Evolutionary conservation across 257 asterid genomes (phyloP), one percentile per base, ranked within the genome.

Genomic region (Forsythia suspensa): DNA sequence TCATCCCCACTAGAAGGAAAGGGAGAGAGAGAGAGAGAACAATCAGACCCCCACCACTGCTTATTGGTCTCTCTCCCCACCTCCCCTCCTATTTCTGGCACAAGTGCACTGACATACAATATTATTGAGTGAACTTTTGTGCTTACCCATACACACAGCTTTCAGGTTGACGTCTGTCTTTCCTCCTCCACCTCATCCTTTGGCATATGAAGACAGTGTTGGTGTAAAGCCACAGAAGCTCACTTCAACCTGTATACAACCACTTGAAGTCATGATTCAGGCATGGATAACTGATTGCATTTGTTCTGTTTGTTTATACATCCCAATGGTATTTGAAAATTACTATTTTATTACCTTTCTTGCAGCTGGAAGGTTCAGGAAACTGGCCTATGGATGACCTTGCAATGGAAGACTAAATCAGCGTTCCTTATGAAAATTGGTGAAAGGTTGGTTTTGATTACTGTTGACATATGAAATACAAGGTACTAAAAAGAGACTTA

Each of bases 351-450:
- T 48, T 24, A 24, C 24, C 79, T 81, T 80, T 76, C 75, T 82
- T 88, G 48, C 75, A 96, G 99, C 91, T 96, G 71, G 99, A 92
- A 92, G 99, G 99, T 80, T 96, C 99, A 83, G 99, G 99, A 43
- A 92, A 89, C 82, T 96, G 99, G 99, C 99, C 97, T 10, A 76
- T 92, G 98, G 96, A 94, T 77, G 99, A 96, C 80, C 81, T 90
- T 83, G 97, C 98, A 39, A 82, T 88, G 88, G 99, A 96, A 94
- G 89, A 96, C 99, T 16, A 96, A 94, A 86, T 86, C 95, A 42
- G 97, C 97, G 1, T 96, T 96, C 85, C 98, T 96, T 82, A 96
- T 96, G 78, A 80, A 87, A 85, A 96, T 96, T 84, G 97, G 95
- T 2, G 98, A 94, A 84, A 92, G 99, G 99, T 96, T 82, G 78